Conservation (phyloP, 352 stramenopile genomes). For the Globisporangium carolinianum region DNA sequence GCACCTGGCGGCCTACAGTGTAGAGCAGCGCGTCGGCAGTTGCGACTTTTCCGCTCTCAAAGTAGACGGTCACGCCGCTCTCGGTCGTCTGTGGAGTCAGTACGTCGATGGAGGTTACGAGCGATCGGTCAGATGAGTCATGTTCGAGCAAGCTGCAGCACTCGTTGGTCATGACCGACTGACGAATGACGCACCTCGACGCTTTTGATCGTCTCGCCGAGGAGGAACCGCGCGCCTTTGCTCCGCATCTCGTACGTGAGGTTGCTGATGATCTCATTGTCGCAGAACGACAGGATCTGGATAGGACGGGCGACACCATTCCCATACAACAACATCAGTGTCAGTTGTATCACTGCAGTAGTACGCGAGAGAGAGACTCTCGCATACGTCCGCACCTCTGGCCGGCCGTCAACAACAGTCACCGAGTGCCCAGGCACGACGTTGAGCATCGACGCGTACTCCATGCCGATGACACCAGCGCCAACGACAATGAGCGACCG, state of each 20-base stretch:
- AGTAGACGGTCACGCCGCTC: conserved; percentile 58
- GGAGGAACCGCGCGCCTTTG: conserved; percentile 81
- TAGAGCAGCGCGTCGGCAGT: conserved; percentile 75
- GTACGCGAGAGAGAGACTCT: background rate
- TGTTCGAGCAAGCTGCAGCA: no score
- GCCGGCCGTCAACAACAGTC: conserved; percentile 78
- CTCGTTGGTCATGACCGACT: background rate
- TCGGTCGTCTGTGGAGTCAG: conserved; percentile 27
- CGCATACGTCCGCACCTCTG: conserved; percentile 26
- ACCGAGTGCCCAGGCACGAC: conserved; percentile 82
- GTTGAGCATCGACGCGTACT: conserved; percentile 90
- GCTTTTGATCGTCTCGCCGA: conserved; percentile 72
- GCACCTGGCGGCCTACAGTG: conserved; percentile 65
- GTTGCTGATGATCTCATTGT: conserved; percentile 81
- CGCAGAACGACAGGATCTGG: conserved; percentile 79
- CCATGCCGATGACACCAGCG: conserved; percentile 86
- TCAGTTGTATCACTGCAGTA: conserved; percentile 2
- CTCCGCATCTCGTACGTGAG: conserved; percentile 88
- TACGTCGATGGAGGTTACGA: background rate
- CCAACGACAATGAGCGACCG: conserved; percentile 78
- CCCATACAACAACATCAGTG: background rate
- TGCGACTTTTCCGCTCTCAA: conserved; percentile 67
- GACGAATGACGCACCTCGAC: conserved; percentile 35
- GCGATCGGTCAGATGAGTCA: no score
- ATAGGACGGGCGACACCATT: no score